These are phyloP conservation scores for Carex kokanica DNA, from an alignment of 176 grass and related monocot species.

Conservation along the genomic window DNA sequence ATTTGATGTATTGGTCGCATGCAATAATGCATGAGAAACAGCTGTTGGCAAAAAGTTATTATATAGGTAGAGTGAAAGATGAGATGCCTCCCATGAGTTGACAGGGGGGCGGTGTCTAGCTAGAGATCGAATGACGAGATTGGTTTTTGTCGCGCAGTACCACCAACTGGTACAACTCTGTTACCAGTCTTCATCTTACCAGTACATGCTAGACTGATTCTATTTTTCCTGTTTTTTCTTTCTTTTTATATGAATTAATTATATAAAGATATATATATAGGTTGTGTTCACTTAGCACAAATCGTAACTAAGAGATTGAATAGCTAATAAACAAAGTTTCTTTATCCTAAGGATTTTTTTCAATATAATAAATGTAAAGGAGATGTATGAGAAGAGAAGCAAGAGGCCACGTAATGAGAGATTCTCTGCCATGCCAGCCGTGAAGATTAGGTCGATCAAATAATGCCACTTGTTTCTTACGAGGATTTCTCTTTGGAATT, in stretches of 20 bases:
- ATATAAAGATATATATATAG: too few relatives aligned
- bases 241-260: neutral
- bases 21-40: slow-evolving; percentile 19
- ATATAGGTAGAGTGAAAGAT: neutral
- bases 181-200: neutral
- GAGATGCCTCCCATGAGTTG: neutral
- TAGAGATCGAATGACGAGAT: neutral
- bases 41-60: neutral
- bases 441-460: slow-evolving; percentile 3
- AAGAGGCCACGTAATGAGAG: neutral
- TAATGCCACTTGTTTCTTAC: neutral
- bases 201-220: neutral
- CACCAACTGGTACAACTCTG: neutral
- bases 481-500: neutral
- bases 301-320: neutral
- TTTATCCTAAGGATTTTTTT: neutral
- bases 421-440: neutral
- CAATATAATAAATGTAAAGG: neutral
- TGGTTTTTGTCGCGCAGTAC: neutral
- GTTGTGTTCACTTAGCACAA: too few relatives aligned
- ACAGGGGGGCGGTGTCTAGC: neutral
- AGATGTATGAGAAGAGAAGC: neutral
- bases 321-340: neutral
- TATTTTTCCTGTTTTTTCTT: neutral
- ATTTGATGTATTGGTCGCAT: slow-evolving; percentile 26